These are phyloP conservation scores for Aspergillus nomiae DNA, from an alignment of 2,329 filamentous ascomycete genomes.

Conservation along the genomic window DNA sequence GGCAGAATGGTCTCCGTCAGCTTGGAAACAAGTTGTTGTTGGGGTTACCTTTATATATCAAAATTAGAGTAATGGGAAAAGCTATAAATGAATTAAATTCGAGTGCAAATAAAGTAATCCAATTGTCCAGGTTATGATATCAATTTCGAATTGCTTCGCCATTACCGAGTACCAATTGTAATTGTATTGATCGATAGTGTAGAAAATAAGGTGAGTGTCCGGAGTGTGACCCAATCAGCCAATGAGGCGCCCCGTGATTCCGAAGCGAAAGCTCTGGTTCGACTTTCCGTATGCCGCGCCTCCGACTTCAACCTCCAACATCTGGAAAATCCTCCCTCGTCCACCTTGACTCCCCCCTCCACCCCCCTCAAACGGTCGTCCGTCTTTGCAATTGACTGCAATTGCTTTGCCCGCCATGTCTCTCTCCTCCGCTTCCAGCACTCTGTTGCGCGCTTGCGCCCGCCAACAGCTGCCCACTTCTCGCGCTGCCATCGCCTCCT, in stretches of 20 bases:
- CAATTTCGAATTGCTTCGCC: background rate
- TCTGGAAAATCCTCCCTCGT: conserved; percentile 37
- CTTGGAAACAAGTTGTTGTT: background rate
- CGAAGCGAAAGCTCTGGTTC: conserved; percentile 43
- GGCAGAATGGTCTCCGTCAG: conserved; percentile 3
- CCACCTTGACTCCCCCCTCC: conserved; percentile 25
- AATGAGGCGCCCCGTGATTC: conserved; percentile 46
- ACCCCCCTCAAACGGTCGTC: conserved; percentile 21
- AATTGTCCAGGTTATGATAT: background rate
- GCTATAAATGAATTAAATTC: background rate
- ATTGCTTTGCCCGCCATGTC: conserved; percentile 41
- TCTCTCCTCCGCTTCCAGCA: conserved; percentile 68
- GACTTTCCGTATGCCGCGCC: conserved; percentile 26
- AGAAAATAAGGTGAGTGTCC: conserved; percentile 6
- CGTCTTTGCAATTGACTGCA: conserved; percentile 37
- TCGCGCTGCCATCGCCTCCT: conserved; percentile 44
- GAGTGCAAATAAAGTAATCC: background rate
- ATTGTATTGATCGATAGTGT: background rate
- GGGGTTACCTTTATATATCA: background rate
- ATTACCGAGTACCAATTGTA: background rate
- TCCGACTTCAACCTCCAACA: conserved; percentile 43
- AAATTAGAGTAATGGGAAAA: background rate
- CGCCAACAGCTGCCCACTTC: conserved; percentile 49
- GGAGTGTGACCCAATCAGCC: conserved; percentile 27
- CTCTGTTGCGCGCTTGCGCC: conserved; percentile 64